Conservation (phyloP, 805 yeast genomes). For the Grigorovia yakushimaensis region DNA sequence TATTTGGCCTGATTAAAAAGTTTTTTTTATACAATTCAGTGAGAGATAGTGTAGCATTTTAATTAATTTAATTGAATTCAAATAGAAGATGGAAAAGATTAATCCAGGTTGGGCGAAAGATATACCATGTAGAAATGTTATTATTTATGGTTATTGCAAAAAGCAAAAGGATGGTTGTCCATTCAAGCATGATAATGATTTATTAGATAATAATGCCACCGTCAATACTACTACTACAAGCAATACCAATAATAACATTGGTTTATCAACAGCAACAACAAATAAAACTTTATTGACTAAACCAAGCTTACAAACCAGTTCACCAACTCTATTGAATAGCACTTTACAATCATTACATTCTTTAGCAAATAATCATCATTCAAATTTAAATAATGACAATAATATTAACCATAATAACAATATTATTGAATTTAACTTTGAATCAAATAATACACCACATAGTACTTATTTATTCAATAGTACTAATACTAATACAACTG, state of each 20-base stretch:
- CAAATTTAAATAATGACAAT: not conserved
- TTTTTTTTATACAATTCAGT: no score
- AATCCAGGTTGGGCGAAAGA: slow-evolving; percentile 49
- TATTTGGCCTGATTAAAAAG: no score
- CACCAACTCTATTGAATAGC: not conserved
- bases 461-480: not conserved
- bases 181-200: slow-evolving; percentile 51
- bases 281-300: no score
- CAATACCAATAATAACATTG: not conserved
- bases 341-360: not conserved
- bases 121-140: slow-evolving; percentile 73
- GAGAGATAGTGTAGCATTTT: no score
- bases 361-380: not conserved
- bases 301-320: not conserved
- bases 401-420: not conserved
- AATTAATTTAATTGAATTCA: not conserved
- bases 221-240: not conserved
- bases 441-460: not conserved
- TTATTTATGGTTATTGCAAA: slow-evolving; percentile 81
- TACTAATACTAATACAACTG: not conserved
- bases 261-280: not conserved
- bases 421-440: not conserved
- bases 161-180: slow-evolving; percentile 82
- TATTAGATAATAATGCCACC: not conserved
- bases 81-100: slow-evolving; percentile 19